These are phyloP conservation scores for Hypoxylon sp. DNA, from an alignment of 2,329 filamentous ascomycete species.

Conservation along the genomic window DNA sequence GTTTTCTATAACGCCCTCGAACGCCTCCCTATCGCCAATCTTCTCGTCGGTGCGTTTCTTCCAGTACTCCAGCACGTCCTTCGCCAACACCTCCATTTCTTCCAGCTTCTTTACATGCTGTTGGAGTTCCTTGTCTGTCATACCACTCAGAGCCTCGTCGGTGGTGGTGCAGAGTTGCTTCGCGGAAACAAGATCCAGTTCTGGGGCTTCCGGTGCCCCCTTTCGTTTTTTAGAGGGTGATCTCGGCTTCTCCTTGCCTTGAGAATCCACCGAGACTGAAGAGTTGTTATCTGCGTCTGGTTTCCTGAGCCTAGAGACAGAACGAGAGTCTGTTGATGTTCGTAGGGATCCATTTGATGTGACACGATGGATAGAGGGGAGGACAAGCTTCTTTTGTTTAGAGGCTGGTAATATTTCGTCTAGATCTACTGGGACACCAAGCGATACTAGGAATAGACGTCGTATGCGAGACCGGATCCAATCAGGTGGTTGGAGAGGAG, in stretches of 20 bases:
- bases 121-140: constrained; percentile 79
- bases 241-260: constrained; percentile 58
- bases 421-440: constrained; percentile 94
- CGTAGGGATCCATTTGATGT: constrained; percentile 62
- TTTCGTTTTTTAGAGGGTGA: constrained; percentile 54
- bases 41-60: constrained; percentile 85
- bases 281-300: constrained; percentile 60
- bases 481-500: constrained; percentile 92
- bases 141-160: constrained; percentile 79
- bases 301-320: constrained; percentile 56
- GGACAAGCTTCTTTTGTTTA: constrained; percentile 96
- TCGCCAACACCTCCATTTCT: constrained; percentile 74
- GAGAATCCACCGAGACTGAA: constrained; percentile 66
- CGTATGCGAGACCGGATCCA: constrained; percentile 97
- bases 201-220: constrained; percentile 73
- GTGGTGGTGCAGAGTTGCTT: constrained; percentile 84
- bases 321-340: constrained; percentile 63
- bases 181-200: constrained; percentile 81
- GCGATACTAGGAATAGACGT: constrained; percentile 91
- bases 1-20: constrained; percentile 97
- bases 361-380: constrained; percentile 72
- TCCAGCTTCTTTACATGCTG: constrained; percentile 75
- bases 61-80: constrained; percentile 87
- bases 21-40: constrained; percentile 88
- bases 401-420: constrained; percentile 97